Percentiles rank a stretch among this genome's conserved stretches.
These are phyloP conservation scores for Pigoraptor vietnamica DNA, from an alignment of 78 protist genomes.

Conservation along the genomic window DNA sequence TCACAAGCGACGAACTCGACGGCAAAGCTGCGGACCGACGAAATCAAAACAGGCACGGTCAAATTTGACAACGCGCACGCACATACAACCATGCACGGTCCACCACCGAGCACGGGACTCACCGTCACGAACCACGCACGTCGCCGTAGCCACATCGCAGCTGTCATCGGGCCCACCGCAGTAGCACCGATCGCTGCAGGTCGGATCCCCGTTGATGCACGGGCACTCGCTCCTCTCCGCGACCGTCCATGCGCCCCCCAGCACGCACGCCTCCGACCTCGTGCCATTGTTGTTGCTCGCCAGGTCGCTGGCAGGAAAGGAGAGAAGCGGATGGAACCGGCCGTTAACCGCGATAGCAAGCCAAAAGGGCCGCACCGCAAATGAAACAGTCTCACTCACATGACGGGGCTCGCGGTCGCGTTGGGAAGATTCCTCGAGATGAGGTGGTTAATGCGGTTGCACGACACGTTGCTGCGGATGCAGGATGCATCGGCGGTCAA, in stretches of 20 bases:
- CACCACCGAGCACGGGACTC: background rate
- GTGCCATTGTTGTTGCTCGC: background rate
- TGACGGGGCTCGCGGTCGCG: too few species aligned
- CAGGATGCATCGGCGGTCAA: too few species aligned
- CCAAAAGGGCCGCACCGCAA: too few species aligned
- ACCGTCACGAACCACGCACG: background rate
- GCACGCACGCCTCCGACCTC: background rate
- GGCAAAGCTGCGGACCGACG: too few species aligned
- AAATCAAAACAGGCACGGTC: background rate
- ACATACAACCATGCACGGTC: background rate
- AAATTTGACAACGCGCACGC: background rate
- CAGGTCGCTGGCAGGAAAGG: too few species aligned
- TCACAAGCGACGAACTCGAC: background rate
- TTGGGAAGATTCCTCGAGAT: too few species aligned
- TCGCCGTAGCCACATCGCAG: background rate
- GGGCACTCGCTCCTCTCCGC: background rate
- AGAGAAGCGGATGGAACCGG: too few species aligned
- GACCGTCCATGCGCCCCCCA: background rate
- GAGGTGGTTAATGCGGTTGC: too few species aligned
- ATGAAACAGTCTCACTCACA: too few species aligned
- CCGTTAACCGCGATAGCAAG: too few species aligned
- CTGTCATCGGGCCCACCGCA: background rate
- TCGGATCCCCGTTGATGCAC: background rate
- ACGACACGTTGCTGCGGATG: too few species aligned
- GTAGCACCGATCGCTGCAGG: background rate